phyloP scores from a whole-genome alignment of 768 basidiomycete genomes.

The Russula abietina region DNA sequence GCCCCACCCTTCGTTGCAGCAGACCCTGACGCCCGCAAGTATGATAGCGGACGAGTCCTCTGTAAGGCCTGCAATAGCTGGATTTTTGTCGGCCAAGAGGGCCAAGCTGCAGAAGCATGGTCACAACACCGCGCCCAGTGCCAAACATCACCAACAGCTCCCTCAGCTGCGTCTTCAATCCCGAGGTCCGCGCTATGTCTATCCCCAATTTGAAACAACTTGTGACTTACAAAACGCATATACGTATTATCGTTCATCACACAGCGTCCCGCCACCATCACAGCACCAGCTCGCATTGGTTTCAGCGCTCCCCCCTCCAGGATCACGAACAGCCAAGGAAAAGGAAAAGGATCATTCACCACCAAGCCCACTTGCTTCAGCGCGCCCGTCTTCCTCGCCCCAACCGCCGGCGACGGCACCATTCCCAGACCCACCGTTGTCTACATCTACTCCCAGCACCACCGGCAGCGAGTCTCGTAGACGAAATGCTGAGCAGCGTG shows the following conservation, averaged over 20 bases:
- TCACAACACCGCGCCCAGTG: constrained; percentile 54
- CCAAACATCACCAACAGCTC: constrained; percentile 29
- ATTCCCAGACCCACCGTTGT: constrained; percentile 1
- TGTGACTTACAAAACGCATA: neutral
- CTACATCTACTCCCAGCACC: neutral
- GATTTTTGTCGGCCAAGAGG: constrained; percentile 55
- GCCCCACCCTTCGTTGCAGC: constrained; percentile 45
- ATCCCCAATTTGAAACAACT: neutral
- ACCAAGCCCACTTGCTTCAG: neutral
- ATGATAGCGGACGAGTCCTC: constrained; percentile 64
- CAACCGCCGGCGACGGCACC: neutral
- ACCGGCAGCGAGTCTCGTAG: constrained; percentile 53
- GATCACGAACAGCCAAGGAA: constrained; percentile 13
- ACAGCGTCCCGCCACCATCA: constrained; percentile 32
- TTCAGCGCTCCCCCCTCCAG: constrained; percentile 27
- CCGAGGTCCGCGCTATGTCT: constrained; percentile 5
- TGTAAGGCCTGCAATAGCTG: constrained; percentile 65
- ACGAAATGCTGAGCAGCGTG: constrained; percentile 74
- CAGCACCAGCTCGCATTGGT: constrained; percentile 33
- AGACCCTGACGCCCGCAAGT: constrained; percentile 68
- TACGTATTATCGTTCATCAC: neutral
- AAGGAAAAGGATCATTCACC: constrained; percentile 18
- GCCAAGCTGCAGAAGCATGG: constrained; percentile 67
- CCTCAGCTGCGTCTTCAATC: constrained; percentile 15
- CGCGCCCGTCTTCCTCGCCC: constrained; percentile 3